phyloP scores from a whole-genome alignment of 2,329 filamentous ascomycete species.

The Ascochyta pisi region DNA sequence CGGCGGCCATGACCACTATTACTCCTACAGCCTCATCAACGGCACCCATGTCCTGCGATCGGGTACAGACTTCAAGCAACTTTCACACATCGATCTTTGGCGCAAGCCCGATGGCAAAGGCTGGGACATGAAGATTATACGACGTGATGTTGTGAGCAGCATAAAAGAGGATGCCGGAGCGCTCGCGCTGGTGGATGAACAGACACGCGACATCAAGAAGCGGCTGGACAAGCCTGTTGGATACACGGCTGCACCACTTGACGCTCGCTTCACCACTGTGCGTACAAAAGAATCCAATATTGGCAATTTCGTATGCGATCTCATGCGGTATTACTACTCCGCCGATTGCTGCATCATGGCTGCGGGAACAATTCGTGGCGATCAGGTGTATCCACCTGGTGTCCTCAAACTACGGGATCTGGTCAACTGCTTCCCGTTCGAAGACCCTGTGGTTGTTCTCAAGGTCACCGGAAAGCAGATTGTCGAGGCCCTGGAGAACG shows the following conservation, averaged over 20 bases:
- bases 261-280: constrained; percentile 86
- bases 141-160: constrained; percentile 74
- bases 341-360: constrained; percentile 69
- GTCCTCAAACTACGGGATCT: constrained; percentile 79
- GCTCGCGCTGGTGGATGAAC: constrained; percentile 66
- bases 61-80: constrained; percentile 89
- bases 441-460: constrained; percentile 85
- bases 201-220: constrained; percentile 75
- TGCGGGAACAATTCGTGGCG: constrained; percentile 46
- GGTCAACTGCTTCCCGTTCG: constrained; percentile 90
- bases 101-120: constrained; percentile 59
- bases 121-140: constrained; percentile 81
- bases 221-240: constrained; percentile 82
- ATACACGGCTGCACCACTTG: constrained; percentile 81
- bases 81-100: constrained; percentile 85
- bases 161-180: constrained; percentile 70
- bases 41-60: constrained; percentile 85
- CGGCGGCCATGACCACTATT: constrained; percentile 90
- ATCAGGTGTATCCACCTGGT: constrained; percentile 86
- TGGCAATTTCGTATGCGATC: constrained; percentile 88
- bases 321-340: constrained; percentile 83
- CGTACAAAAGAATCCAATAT: constrained; percentile 80
- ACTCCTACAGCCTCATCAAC: constrained; percentile 77
- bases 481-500: constrained; percentile 82
- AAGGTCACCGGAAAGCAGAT: constrained; percentile 74